Percentiles rank a stretch among this genome's conserved stretches.
Evolutionary conservation across 2,329 filamentous ascomycete species (phyloP).

Genomic region (Amphichorda felina): DNA sequence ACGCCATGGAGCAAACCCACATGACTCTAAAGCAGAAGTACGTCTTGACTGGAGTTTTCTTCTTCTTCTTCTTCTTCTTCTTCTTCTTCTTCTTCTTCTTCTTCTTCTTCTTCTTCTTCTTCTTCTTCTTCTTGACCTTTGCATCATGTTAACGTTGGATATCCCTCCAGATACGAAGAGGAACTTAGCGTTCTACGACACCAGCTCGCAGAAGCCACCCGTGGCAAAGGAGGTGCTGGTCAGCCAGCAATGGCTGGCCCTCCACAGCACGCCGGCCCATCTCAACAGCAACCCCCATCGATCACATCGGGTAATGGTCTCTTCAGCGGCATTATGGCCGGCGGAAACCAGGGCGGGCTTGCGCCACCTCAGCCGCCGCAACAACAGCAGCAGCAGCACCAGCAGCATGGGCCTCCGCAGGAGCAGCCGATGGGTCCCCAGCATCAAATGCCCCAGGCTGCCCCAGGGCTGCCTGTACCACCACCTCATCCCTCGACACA

Average conservation of each 20-base stretch:
- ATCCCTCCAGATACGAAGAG: conserved; percentile 67
- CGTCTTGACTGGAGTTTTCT: too few relatives aligned
- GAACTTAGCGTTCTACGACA: conserved; percentile 77
- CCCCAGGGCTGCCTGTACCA: conserved; percentile 49
- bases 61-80: too few relatives aligned
- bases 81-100: too few relatives aligned
- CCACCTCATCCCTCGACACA: conserved; percentile 49
- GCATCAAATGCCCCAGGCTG: conserved; percentile 59
- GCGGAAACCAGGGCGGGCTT: conserved; percentile 70
- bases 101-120: too few relatives aligned
- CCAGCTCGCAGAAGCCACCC: conserved; percentile 70
- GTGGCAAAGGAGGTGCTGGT: conserved; percentile 30
- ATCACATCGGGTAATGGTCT: conserved; percentile 86
- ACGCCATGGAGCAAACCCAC: conserved; percentile 82
- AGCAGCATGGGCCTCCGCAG: conserved; percentile 52
- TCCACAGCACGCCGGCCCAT: conserved; percentile 64
- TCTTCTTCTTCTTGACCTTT: too few relatives aligned
- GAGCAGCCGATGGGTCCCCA: conserved; percentile 44
- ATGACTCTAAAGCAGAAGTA: conserved; percentile 86
- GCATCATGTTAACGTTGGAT: conserved; percentile 4
- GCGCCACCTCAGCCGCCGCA: conserved; percentile 64
- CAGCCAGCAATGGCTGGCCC: conserved; percentile 52
- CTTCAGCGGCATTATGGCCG: conserved; percentile 93
- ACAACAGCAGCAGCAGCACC: conserved; percentile 18
- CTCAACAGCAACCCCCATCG: conserved; percentile 78